A percentile compares a stretch with the other conserved stretches of the same genome.
These are phyloP conservation scores for Dactylellina haptotyla DNA, from an alignment of 2,329 filamentous ascomycete species.

Conservation along the genomic window DNA sequence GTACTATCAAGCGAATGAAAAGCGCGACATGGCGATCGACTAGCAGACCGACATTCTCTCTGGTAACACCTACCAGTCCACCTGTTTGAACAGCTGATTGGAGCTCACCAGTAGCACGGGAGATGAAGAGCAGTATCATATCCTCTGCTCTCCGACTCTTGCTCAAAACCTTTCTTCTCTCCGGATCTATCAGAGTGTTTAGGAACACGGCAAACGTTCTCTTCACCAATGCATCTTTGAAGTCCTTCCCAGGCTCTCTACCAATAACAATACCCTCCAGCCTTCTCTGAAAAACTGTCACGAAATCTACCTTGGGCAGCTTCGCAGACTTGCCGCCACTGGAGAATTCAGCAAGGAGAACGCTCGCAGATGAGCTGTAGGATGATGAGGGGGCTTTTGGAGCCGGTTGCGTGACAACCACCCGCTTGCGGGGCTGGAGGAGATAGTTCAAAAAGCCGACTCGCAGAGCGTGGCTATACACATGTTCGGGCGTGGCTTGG, in stretches of 20 bases:
- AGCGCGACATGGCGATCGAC: slow-evolving; percentile 94
- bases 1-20: slow-evolving; percentile 86
- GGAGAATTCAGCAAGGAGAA: slow-evolving; percentile 54
- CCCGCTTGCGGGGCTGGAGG: slow-evolving; percentile 86
- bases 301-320: slow-evolving; percentile 75
- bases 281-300: slow-evolving; percentile 77
- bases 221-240: slow-evolving; percentile 88
- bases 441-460: slow-evolving; percentile 92
- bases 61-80: slow-evolving; percentile 46
- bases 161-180: slow-evolving; percentile 89
- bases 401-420: slow-evolving; percentile 75
- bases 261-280: slow-evolving; percentile 83
- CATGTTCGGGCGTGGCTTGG: slow-evolving; percentile 71
- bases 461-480: slow-evolving; percentile 89
- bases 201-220: slow-evolving; percentile 94
- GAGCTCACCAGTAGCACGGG: slow-evolving; percentile 89
- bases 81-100: slow-evolving; percentile 62
- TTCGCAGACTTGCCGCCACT: slow-evolving; percentile 76
- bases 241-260: slow-evolving; percentile 84
- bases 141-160: slow-evolving; percentile 94
- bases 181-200: slow-evolving; percentile 87
- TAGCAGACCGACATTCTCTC: slow-evolving; percentile 74
- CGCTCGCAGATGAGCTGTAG: slow-evolving; percentile 76
- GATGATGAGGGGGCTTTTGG: slow-evolving; percentile 67
- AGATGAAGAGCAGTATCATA: slow-evolving; percentile 94